Conservation (phyloP, 768 basidiomycete species). For the Xerocomus potaroensis region DNA sequence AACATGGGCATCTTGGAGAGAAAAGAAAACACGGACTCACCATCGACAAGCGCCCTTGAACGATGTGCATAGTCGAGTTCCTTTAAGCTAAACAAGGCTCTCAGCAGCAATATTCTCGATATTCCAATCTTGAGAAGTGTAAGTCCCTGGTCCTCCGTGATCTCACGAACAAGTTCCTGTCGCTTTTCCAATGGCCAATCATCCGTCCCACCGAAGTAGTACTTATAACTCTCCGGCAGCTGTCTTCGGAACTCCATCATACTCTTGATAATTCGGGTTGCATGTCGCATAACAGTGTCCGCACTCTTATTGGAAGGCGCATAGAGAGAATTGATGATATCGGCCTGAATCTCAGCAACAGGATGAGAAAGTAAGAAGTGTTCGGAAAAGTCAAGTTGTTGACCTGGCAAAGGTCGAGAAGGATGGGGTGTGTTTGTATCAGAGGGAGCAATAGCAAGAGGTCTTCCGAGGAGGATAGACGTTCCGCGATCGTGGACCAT, state of each 20-base stretch:
- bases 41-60: conserved; percentile 72
- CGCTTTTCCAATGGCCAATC: conserved; percentile 67
- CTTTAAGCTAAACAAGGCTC: conserved; percentile 75
- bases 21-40: conserved; percentile 36
- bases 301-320: conserved; percentile 66
- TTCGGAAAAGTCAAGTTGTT: conserved; percentile 56
- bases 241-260: conserved; percentile 66
- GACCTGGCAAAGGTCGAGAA: conserved; percentile 35
- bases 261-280: conserved; percentile 73
- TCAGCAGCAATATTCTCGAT: conserved; percentile 68
- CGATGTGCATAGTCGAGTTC: conserved; percentile 63
- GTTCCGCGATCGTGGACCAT: conserved; percentile 86
- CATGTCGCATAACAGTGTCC: conserved; percentile 70
- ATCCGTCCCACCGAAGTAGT: conserved; percentile 75
- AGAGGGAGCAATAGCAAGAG: conserved; percentile 76
- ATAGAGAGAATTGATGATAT: conserved; percentile 85
- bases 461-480: conserved; percentile 81
- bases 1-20: conserved; percentile 4
- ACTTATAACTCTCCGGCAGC: conserved; percentile 67
- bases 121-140: conserved; percentile 83
- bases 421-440: conserved; percentile 81
- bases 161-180: conserved; percentile 62
- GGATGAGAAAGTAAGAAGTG: conserved; percentile 76
- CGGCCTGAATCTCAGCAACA: conserved; percentile 80
- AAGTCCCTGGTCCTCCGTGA: conserved; percentile 77